Evolutionary conservation across 768 basidiomycete species (phyloP), one percentile per base, ranked within the genome.

Genomic region (Hirschioporus abietinus): DNA sequence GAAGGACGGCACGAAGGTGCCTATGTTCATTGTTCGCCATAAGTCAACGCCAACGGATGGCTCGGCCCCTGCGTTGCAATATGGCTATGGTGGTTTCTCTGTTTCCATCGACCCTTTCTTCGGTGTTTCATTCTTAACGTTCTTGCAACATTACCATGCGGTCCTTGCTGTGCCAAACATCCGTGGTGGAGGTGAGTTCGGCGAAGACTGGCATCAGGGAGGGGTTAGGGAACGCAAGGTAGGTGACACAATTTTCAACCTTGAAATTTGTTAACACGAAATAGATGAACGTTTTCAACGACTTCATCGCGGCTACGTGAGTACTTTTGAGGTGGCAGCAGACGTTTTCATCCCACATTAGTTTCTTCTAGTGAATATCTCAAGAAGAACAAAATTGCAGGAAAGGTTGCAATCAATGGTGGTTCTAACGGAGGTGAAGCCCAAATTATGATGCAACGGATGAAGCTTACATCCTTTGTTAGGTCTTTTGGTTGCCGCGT

Each of bases 401-500:
- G 86, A 2, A 93, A 92, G 74, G 83, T 93, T 1, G 85, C 84
- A 9, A 89, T 94, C 66, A 91, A 88, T 66, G 93, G 92, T 4
- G 89, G 83, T 1, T 93, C 91, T 1, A 94, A 94, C 72, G 92
- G 92, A 77, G 92, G 91, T 85, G 72, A 24, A 59, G 35, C 26
- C 58, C 17, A 17, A 18, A 64, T 35, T 59, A 20, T 58, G 20
- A 58, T 60, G 42, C 12, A 36, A 23, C 18, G 9, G 60, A 58
- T 70, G 66, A 70, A 61, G 12, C 34, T 60, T 66, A 35, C 57
- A 64, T 35, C 27, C 27, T 23, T 63, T 58, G 24, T 27, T 71
- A 90, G 91, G 91, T 63, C 78, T 94, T 1, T 83, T 93, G 27
- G 84, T 93, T n/a, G 87, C 86, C n/a, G 92, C 92, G n/a, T 93